Conservation (phyloP, 257 asterid genomes). For the Capsicum baccatum region DNA sequence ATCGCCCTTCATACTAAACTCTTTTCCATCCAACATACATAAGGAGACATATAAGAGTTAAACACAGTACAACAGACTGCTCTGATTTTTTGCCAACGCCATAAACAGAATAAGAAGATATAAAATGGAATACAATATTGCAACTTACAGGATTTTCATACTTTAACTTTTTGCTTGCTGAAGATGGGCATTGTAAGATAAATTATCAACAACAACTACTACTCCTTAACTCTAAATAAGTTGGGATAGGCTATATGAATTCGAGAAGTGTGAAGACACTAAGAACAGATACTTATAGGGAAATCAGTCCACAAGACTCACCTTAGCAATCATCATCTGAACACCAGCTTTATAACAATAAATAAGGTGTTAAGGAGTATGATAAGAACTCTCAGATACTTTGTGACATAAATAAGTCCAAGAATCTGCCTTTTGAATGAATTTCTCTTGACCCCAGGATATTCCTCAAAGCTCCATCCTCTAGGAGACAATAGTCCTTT, state of each 20-base stretch:
- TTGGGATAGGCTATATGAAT: neutral
- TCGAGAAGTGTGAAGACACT: neutral
- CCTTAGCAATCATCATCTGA: slow-evolving; percentile 51
- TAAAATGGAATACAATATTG: neutral
- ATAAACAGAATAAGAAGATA: neutral
- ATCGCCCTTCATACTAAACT: neutral
- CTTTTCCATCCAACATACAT: neutral
- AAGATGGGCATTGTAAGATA: neutral
- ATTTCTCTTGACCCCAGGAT: slow-evolving; percentile 68
- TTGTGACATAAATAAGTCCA: slow-evolving; percentile 70
- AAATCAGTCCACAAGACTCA: neutral
- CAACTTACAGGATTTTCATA: neutral
- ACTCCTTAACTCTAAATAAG: neutral
- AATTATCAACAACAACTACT: neutral
- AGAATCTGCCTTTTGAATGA: slow-evolving; percentile 77
- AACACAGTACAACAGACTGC: neutral
- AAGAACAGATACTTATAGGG: neutral
- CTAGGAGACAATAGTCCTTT: slow-evolving; percentile 40
- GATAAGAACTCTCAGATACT: slow-evolving; percentile 69
- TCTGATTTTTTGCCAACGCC: neutral
- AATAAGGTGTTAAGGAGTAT: slow-evolving; percentile 67
- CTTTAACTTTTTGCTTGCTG: neutral
- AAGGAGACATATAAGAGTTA: slow-evolving; percentile 17
- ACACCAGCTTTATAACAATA: slow-evolving; percentile 62
- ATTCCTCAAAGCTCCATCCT: slow-evolving; percentile 89